phyloP scores from a whole-genome alignment of 805 yeast genomes.

The Priceomyces carsonii region DNA sequence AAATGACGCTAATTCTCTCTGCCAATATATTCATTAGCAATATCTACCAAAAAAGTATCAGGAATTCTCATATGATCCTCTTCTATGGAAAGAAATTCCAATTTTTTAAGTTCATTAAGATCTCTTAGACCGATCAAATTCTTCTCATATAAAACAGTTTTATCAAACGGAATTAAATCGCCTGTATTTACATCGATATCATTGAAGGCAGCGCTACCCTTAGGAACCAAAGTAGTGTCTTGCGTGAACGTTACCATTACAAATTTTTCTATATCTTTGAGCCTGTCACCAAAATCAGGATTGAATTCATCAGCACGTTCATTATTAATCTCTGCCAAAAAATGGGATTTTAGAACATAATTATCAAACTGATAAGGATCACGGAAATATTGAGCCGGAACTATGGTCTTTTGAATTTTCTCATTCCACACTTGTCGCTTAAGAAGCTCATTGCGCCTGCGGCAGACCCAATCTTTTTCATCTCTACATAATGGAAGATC shows the following conservation, averaged over 20 bases:
- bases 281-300: slow-evolving; percentile 41
- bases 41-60: slow-evolving; percentile 46
- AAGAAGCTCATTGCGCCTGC: slow-evolving; percentile 51
- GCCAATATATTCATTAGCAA: slow-evolving; percentile 49
- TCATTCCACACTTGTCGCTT: slow-evolving; percentile 61
- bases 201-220: slow-evolving; percentile 66
- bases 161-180: slow-evolving; percentile 40
- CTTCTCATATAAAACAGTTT: slow-evolving; percentile 50
- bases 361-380: slow-evolving; percentile 54
- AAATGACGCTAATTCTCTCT: too few species aligned
- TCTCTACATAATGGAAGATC: slow-evolving; percentile 63
- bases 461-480: slow-evolving; percentile 59
- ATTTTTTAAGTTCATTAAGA: slow-evolving; percentile 42
- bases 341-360: slow-evolving; percentile 57
- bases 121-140: slow-evolving; percentile 62
- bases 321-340: slow-evolving; percentile 67
- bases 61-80: slow-evolving; percentile 69
- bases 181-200: slow-evolving; percentile 52
- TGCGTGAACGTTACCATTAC: slow-evolving; percentile 60
- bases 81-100: slow-evolving; percentile 53
- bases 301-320: slow-evolving; percentile 43
- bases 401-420: slow-evolving; percentile 53
- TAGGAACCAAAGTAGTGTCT: slow-evolving; percentile 73
- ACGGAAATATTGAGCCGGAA: slow-evolving; percentile 79
- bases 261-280: slow-evolving; percentile 48